A percentile compares a stretch with the other conserved stretches of the same genome.
These are phyloP conservation scores for Cucurbita argyrosperma DNA, from an alignment of 306 rosid genomes.

Conservation along the genomic window DNA sequence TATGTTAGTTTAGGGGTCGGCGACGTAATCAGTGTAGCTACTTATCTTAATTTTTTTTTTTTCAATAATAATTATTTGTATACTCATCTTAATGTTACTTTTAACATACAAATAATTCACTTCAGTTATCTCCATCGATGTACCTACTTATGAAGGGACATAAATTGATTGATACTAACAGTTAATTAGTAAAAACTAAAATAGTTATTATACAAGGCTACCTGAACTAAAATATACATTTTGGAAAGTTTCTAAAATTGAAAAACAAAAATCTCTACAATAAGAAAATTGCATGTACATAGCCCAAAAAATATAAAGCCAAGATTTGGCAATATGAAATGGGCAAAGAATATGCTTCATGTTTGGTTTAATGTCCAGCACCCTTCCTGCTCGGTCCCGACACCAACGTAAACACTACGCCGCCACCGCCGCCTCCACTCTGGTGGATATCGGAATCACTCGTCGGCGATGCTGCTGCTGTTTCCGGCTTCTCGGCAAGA, in stretches of 20 bases:
- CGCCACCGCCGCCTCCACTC: neutral
- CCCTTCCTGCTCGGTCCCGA: slow-evolving; percentile 85
- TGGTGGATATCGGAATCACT: neutral
- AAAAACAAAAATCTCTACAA: neutral
- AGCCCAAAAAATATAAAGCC: neutral
- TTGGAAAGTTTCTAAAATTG: too few species aligned
- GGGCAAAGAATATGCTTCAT: neutral
- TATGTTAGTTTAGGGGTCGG: too few species aligned
- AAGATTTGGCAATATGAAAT: neutral
- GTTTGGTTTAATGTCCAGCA: slow-evolving; percentile 44
- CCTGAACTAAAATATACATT: too few species aligned
- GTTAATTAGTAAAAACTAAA: neutral
- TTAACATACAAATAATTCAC: too few species aligned
- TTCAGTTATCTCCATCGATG: too few species aligned
- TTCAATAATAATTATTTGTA: too few species aligned
- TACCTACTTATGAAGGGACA: too few species aligned
- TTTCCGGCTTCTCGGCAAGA: neutral
- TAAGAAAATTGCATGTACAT: slow-evolving; percentile 1
- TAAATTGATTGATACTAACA: too few species aligned
- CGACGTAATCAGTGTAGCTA: too few species aligned
- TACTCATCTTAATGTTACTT: too few species aligned
- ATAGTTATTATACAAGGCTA: too few species aligned
- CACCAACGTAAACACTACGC: slow-evolving; percentile 31
- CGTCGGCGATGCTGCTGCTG: neutral
- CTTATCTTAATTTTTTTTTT: too few species aligned